Conservation (phyloP, 75 land plant genomes). For the Pinus albicaulis region DNA sequence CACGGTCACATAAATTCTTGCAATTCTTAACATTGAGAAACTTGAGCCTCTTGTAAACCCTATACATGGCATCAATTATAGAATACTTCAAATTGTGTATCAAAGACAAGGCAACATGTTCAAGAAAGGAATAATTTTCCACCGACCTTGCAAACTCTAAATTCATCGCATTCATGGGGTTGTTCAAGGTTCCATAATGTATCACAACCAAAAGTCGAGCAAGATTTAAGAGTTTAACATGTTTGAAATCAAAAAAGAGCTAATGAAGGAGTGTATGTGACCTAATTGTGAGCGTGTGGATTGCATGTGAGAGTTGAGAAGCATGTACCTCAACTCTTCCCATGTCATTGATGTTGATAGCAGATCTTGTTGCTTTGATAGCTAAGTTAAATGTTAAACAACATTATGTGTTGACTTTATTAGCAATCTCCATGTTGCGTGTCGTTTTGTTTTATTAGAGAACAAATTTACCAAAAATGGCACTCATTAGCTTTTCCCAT, state of each 20-base stretch:
- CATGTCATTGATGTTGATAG: constrained; percentile 28
- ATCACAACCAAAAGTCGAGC: constrained; percentile 16
- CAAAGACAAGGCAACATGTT: constrained; percentile 18
- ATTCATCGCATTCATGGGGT: constrained; percentile 16
- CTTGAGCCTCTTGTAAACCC: constrained; percentile 13
- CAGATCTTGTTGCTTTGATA: constrained; percentile 12
- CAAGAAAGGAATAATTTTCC: constrained; percentile 2
- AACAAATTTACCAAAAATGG: too few relatives aligned
- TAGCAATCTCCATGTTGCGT: too few relatives aligned
- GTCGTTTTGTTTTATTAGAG: too few relatives aligned
- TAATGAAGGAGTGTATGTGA: constrained; percentile 6
- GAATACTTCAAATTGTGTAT: constrained; percentile 21
- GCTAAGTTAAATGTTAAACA: constrained; percentile 10
- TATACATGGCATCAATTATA: constrained; percentile 11
- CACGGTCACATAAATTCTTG: constrained; percentile 13
- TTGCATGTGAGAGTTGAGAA: constrained; percentile 4
- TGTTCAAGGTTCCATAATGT: constrained; percentile 17
- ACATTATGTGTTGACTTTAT: background rate
- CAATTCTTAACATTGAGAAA: constrained; percentile 18
- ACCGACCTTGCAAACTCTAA: constrained; percentile 19
- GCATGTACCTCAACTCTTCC: constrained; percentile 31
- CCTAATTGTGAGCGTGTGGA: constrained; percentile 14
- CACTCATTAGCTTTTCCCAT: too few relatives aligned
- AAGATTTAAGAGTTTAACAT: constrained; percentile 18
- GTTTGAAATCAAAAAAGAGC: constrained; percentile 10